A percentile compares a stretch with the other conserved stretches of the same genome.
Evolutionary conservation across 805 yeast genomes (phyloP).

Genomic region (Starmerella floricola): DNA sequence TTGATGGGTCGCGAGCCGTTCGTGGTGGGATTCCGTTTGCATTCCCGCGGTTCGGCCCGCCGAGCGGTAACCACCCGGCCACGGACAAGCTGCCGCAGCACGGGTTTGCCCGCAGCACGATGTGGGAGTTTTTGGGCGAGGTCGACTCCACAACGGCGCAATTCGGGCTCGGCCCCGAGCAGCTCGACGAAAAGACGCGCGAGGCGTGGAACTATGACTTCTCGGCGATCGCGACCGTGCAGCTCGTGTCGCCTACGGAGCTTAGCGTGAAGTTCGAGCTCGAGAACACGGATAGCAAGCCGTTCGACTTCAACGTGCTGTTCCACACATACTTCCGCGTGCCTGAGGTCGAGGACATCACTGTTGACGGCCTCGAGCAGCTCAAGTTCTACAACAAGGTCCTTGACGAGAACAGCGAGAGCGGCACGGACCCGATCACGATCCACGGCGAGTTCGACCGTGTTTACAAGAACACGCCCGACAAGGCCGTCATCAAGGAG

Average conservation of each 20-base stretch:
- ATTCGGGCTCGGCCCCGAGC: constrained; percentile 82
- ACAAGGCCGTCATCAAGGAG: constrained; percentile 51
- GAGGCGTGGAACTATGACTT: constrained; percentile 61
- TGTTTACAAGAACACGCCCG: constrained; percentile 51
- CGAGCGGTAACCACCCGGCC: constrained; percentile 26
- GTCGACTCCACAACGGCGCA: constrained; percentile 59
- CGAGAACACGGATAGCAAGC: constrained; percentile 42
- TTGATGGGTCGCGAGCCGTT: constrained; percentile 89
- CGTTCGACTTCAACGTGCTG: constrained; percentile 82
- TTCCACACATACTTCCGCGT: constrained; percentile 82
- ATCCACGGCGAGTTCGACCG: constrained; percentile 61
- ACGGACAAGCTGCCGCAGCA: constrained; percentile 73
- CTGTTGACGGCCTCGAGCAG: constrained; percentile 69
- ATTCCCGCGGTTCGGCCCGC: constrained; percentile 75
- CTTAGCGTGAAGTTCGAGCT: constrained; percentile 55
- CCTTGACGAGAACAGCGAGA: constrained; percentile 35
- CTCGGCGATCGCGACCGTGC: constrained; percentile 59
- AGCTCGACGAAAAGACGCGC: constrained; percentile 50
- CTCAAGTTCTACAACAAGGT: constrained; percentile 66
- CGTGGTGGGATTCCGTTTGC: constrained; percentile 96
- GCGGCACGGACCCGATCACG: constrained; percentile 23
- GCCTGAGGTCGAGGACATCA: constrained; percentile 62
- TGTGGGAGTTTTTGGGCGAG: constrained; percentile 92
- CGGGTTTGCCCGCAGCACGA: constrained; percentile 83
- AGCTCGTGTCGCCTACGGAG: constrained; percentile 38